Percentiles rank a stretch among this genome's conserved stretches.
Conservation (phyloP, 148 eudicot genomes). For the Camellia sinensis region DNA sequence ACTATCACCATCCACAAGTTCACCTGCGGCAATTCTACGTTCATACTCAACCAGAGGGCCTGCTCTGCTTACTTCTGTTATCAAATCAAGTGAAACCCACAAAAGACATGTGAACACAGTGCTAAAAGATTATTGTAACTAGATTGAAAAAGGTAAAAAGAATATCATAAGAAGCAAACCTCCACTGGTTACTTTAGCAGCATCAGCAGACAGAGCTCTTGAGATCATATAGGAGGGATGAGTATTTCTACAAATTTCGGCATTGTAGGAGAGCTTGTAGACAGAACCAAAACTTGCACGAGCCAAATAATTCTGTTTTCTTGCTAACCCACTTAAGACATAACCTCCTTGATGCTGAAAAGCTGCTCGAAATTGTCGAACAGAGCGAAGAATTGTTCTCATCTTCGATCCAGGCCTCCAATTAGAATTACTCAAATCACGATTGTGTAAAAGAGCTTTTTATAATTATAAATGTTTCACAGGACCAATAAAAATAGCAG, state of each 20-base stretch:
- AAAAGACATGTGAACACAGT: not conserved
- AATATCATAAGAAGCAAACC: slow-evolving; percentile 36
- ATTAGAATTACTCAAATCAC: slow-evolving; percentile 15
- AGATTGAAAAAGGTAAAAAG: not conserved
- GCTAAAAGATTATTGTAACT: not conserved
- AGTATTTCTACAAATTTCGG: slow-evolving; percentile 24
- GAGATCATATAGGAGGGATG: slow-evolving; percentile 34
- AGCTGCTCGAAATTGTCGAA: slow-evolving; percentile 38
- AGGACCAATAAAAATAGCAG: slow-evolving; percentile 21
- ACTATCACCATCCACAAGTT: slow-evolving; percentile 80
- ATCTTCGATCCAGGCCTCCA: slow-evolving; percentile 31
- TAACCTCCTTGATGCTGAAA: slow-evolving; percentile 31
- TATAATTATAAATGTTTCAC: slow-evolving; percentile 20
- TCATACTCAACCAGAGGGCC: slow-evolving; percentile 91
- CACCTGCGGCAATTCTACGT: slow-evolving; percentile 81
- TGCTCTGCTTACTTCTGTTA: slow-evolving; percentile 38
- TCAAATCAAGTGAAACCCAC: slow-evolving; percentile 21
- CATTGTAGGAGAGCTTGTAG: slow-evolving; percentile 27
- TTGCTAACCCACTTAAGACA: slow-evolving; percentile 24
- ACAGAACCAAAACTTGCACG: slow-evolving; percentile 22
- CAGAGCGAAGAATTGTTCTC: slow-evolving; percentile 46
- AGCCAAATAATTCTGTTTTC: slow-evolving; percentile 25
- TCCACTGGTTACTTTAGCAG: slow-evolving; percentile 37
- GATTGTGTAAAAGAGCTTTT: slow-evolving; percentile 18
- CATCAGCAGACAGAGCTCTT: slow-evolving; percentile 49